Evolutionary conservation across 2,329 filamentous ascomycete species (phyloP), one percentile per base, ranked within the genome.

Genomic region (Dothideomycetes sp.): DNA sequence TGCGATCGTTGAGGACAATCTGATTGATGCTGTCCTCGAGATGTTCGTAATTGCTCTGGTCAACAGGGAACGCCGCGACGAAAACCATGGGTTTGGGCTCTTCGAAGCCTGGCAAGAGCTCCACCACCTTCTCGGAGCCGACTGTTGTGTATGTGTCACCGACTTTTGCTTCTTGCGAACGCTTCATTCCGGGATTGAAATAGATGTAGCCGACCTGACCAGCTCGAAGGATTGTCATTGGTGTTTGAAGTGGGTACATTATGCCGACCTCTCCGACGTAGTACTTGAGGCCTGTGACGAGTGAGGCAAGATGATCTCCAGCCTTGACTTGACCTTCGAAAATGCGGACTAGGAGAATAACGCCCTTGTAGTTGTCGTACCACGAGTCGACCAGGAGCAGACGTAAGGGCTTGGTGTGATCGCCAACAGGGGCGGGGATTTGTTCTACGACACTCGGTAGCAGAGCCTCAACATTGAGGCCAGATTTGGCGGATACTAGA

Each of bases 11-110:
- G 39, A 98, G 76, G 2, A 89, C 80, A 11, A 98, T 78, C 58
- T 96, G 89, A 46, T 82, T 82, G 56, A 98, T 95, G 60, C 87
- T 94, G 60, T 96, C 89, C 48, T 93, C 85, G 4, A 98, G 68
- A 55, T 87, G 83, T 30, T 76, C 74, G 56, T 94, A 89, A 59
- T 94, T 85, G 52, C 80, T 71, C 51, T 94, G 87, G 54, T 98
- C 88, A 0, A 88, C 87, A 0, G 91, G 91, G 53, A 94, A 98
- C 0, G 91, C 91, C 1, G 89, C 88, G 4, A 98, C 91, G 52
- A 98, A 98, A 4, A 98, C 91, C 91, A 98, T 98, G 5, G 88
- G 83, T 61, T 98, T 94, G 1, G 91, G 89, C 60, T 98, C 91
- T 57, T 94, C 89, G 46, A 98, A 98, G 2, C 89, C 91, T 0